phyloP scores from a whole-genome alignment of 371 early-diverging fungal genomes.

The Mortierella sp. region DNA sequence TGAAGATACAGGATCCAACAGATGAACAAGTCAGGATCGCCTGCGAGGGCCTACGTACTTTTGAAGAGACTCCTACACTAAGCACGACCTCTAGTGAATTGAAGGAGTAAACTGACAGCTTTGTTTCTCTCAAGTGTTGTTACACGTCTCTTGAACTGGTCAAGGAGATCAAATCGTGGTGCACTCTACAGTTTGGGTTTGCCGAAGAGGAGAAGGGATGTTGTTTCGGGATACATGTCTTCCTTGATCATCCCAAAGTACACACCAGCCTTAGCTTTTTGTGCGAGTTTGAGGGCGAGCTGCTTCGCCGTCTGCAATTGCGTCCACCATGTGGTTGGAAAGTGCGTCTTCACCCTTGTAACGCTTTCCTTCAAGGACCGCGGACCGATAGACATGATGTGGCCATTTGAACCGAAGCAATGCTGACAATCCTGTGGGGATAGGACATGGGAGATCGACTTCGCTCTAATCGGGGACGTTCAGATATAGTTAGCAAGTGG shows the following conservation, averaged over 20 bases:
- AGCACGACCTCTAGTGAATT: too few species aligned
- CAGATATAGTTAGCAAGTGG: background rate
- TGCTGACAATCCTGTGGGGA: conserved; percentile 81
- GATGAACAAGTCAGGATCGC: conserved; percentile 3
- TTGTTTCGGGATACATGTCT: conserved; percentile 54
- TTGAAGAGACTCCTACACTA: too few species aligned
- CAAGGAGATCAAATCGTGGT: too few species aligned
- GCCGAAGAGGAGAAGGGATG: conserved; percentile 15
- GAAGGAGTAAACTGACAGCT: too few species aligned
- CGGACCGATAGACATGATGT: conserved; percentile 67
- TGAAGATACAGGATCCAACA: background rate
- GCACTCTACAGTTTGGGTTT: conserved; percentile 36
- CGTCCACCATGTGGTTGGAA: conserved; percentile 71
- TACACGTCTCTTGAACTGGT: too few species aligned
- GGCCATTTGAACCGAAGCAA: conserved; percentile 71
- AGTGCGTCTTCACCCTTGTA: conserved; percentile 74
- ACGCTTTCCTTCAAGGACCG: conserved; percentile 74
- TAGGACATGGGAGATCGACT: conserved; percentile 77
- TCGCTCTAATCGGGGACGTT: conserved; percentile 65
- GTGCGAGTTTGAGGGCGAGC: conserved; percentile 67
- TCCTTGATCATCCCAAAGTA: conserved; percentile 43
- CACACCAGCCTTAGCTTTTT: conserved; percentile 59
- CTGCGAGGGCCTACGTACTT: background rate
- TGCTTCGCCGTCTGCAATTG: conserved; percentile 62
- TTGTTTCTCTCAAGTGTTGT: too few species aligned